phyloP scores from a whole-genome alignment of 805 yeast genomes.

The Candida broadrunensis region DNA sequence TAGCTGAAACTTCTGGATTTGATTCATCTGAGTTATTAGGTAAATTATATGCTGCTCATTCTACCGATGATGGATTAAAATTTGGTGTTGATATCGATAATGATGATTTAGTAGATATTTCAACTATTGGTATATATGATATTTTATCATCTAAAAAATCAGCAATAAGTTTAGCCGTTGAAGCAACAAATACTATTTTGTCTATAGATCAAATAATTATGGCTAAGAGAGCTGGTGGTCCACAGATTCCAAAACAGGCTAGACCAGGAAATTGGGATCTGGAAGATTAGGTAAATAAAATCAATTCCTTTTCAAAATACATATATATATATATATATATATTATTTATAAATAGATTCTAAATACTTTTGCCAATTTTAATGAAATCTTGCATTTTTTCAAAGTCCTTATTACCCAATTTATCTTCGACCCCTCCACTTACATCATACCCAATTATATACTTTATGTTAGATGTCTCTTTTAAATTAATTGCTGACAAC shows the following conservation, averaged over 20 bases:
- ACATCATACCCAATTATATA: slow-evolving; percentile 93
- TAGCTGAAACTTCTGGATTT: slow-evolving; percentile 92
- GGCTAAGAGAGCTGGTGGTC: slow-evolving; percentile 99
- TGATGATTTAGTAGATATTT: slow-evolving; percentile 69
- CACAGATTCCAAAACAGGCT: slow-evolving; percentile 79
- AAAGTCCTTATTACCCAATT: slow-evolving; percentile 68
- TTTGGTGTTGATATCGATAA: slow-evolving; percentile 80
- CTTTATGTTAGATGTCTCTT: slow-evolving; percentile 40
- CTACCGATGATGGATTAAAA: slow-evolving; percentile 37
- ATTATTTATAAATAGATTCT: not conserved
- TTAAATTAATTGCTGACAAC: slow-evolving; percentile 70
- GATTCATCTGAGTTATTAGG: slow-evolving; percentile 89
- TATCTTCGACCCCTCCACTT: slow-evolving; percentile 86
- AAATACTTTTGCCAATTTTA: slow-evolving; percentile 39
- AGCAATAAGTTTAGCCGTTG: slow-evolving; percentile 92
- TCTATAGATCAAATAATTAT: slow-evolving; percentile 96
- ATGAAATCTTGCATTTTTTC: slow-evolving; percentile 62
- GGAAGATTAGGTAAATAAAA: slow-evolving; percentile 55
- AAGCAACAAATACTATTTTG: slow-evolving; percentile 86
- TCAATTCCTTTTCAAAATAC: slow-evolving; percentile 1
- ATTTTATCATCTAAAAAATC: slow-evolving; percentile 75
- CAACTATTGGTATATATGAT: slow-evolving; percentile 70
- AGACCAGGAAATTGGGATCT: slow-evolving; percentile 96
- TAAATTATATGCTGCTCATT: slow-evolving; percentile 83
- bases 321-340: not conserved